Percentiles rank a stretch among this genome's conserved stretches.
phyloP scores from a whole-genome alignment of 768 basidiomycete species.

The Boletales sp. region DNA sequence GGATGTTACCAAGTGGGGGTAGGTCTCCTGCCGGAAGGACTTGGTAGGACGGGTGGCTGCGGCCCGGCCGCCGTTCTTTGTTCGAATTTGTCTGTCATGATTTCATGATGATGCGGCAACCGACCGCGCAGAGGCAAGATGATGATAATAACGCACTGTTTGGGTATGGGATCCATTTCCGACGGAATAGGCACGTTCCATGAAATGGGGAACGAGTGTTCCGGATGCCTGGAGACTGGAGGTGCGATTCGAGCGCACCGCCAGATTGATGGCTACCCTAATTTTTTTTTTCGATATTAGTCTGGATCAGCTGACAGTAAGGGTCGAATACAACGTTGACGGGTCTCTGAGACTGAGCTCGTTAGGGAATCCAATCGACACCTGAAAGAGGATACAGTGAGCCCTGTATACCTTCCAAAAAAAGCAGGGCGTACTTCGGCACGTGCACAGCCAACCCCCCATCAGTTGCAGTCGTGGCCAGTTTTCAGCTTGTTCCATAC shows the following conservation, averaged over 20 bases:
- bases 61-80: no score
- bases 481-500: neutral
- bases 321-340: neutral
- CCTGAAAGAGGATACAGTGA: neutral
- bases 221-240: neutral
- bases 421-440: neutral
- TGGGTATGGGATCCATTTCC: slow-evolving; percentile 23
- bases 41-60: neutral
- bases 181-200: slow-evolving; percentile 2
- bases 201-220: no score
- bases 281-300: neutral
- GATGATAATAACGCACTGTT: slow-evolving; percentile 9
- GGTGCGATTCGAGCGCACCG: slow-evolving; percentile 7
- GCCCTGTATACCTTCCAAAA: slow-evolving; percentile 1
- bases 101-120: no score
- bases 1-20: slow-evolving; percentile 17
- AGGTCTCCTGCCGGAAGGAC: slow-evolving; percentile 12
- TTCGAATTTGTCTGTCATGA: no score
- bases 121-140: neutral
- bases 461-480: no score
- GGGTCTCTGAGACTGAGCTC: no score
- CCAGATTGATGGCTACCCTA: slow-evolving; percentile 5
- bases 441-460: no score
- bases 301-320: neutral
- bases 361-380: no score